Base-by-base conservation (phyloP, 2,329 filamentous ascomycete species). In the Pleoardoris graminearum region DNA sequence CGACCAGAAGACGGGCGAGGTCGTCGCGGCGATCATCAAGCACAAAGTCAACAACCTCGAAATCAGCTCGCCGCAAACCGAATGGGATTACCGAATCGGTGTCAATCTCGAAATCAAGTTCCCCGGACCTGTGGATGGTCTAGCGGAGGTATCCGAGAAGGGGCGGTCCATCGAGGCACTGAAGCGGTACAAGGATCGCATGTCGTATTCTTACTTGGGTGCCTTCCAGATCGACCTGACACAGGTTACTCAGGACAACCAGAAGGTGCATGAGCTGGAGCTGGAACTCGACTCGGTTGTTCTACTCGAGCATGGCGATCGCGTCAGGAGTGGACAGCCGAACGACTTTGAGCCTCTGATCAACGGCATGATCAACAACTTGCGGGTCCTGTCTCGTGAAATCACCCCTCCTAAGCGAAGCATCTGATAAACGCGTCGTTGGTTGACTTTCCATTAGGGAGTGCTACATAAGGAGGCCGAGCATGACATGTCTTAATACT, bases 91-190 rank as follows among this genome's bases (percentile, higher is more conserved):
- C 75, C 89, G 94, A 10, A 87, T 99, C 61, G 96, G 91, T 65
- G 86, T 99, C 67, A 97, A 96, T 68, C 82, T 99, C 2, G 95
- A 99, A 83, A 91, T 95, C 83, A 83, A 87, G 48, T 96, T 87
- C 78, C 69, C 75, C 3, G 90, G 91, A 21, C 79, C 84, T 1
- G 66, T 89, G 0, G 79, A 85, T 7, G 76, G 77, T 19, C 72
- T 85, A 2, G 70, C 76, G 0, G 72, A 79, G 3, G 64, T 71
- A 11, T 64, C 70, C 7, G 78, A 80, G 21, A 60, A 64, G 8
- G 76, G 76, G 3, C 70, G 76, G 72, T 38, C 75, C 63, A 12
- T 69, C 57, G 41, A 68, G 37, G 53, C 68, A 55, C 57, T 70
- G 6, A 86, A 90, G 65, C 85, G 92, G 6, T 86, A 85, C 62